These are phyloP conservation scores for Skeletonema tropicum DNA, from an alignment of 108 stramenopile species.

Conservation along the genomic window DNA sequence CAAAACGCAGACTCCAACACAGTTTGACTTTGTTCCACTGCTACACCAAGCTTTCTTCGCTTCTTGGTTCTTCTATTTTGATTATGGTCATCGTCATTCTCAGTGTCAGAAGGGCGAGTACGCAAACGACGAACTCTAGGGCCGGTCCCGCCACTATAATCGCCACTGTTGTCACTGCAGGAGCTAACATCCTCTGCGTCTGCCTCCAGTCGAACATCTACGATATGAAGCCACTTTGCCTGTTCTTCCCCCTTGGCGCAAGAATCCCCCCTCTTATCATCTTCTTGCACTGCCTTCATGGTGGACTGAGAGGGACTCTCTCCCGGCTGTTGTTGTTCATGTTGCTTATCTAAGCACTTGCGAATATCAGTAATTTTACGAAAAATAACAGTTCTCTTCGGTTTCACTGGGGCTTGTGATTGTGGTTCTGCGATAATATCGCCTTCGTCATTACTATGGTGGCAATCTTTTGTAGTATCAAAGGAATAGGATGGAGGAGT, in stretches of 20 bases:
- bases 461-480: not conserved
- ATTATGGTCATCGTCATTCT: constrained; percentile 1
- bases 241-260: constrained; percentile 23
- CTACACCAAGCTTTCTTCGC: constrained; percentile 30
- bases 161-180: constrained; percentile 1
- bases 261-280: not conserved
- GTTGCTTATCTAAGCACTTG: constrained; percentile 7
- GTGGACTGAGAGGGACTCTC: not conserved
- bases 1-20: constrained; percentile 39
- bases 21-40: constrained; percentile 33
- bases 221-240: constrained; percentile 38
- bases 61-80: constrained; percentile 7
- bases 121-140: constrained; percentile 20
- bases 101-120: constrained; percentile 20
- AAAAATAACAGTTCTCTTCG: constrained; percentile 37
- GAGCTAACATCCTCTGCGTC: constrained; percentile 9
- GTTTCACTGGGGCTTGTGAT: constrained; percentile 22
- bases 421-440: not conserved
- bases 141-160: not conserved
- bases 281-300: not conserved
- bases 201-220: constrained; percentile 35
- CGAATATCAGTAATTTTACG: constrained; percentile 40
- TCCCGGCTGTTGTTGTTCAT: not conserved
- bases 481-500: constrained; percentile 8
- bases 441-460: not conserved